Conservation (phyloP, 2,329 filamentous ascomycete species). For the Fusarium camptoceras region DNA sequence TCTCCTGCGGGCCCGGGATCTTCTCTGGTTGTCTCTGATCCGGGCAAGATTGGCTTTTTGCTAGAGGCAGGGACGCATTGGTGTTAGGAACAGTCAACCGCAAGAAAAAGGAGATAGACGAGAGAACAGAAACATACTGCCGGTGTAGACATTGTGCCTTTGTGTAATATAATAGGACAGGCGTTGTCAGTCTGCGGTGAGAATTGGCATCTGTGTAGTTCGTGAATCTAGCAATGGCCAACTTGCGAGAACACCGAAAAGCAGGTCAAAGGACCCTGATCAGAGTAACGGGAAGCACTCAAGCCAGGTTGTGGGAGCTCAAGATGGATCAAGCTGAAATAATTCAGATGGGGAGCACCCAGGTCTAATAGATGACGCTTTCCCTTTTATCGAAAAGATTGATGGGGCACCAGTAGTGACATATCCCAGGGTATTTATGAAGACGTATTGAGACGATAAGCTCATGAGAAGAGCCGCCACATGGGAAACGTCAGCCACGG, state of each 20-base stretch:
- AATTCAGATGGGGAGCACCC: conserved; percentile 29
- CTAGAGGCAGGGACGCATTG: conserved; percentile 40
- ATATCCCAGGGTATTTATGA: conserved; percentile 40
- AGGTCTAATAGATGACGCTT: conserved; percentile 38
- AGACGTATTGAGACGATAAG: conserved; percentile 30
- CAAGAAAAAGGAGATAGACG: conserved; percentile 8
- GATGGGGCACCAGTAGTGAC: conserved; percentile 33
- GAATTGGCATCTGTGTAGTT: conserved; percentile 40
- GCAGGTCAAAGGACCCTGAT: conserved; percentile 17
- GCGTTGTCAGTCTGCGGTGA: conserved; percentile 20
- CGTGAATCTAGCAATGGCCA: conserved; percentile 17
- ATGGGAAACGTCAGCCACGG: conserved; percentile 41
- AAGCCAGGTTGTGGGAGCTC: conserved; percentile 19
- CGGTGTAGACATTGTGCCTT: conserved; percentile 50
- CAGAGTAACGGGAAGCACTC: conserved; percentile 20
- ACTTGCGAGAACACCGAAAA: conserved; percentile 13
- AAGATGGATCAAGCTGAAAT: conserved; percentile 30
- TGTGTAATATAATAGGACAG: conserved; percentile 35
- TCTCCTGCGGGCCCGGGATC: conserved; percentile 78
- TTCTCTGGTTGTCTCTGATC: conserved; percentile 81
- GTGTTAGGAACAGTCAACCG: conserved; percentile 33
- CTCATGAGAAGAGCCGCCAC: conserved; percentile 35
- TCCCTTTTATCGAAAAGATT: conserved; percentile 44
- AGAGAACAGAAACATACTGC: conserved; percentile 45
- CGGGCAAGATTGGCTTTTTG: conserved; percentile 61